Percentiles rank a stretch among this genome's conserved stretches.
Evolutionary conservation across 1,284 basidiomycete genomes (phyloP).

Genomic region (Thelephora terrestris): DNA sequence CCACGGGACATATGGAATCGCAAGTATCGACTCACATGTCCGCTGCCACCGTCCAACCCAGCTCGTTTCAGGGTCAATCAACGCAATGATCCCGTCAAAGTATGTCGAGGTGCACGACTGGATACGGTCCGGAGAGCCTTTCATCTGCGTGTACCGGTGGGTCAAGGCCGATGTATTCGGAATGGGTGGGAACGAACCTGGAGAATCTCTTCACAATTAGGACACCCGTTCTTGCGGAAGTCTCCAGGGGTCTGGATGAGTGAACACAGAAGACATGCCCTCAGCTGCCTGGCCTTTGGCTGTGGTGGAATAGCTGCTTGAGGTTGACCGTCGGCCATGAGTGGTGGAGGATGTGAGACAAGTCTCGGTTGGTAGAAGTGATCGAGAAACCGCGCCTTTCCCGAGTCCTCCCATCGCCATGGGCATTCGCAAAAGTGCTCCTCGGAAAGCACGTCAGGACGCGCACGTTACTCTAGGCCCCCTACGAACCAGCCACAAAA

Average conservation of each 20-base stretch:
- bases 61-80: constrained; percentile 81
- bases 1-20: not conserved
- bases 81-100: constrained; percentile 89
- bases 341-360: too few relatives aligned
- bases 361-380: too few relatives aligned
- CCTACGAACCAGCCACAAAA: not conserved
- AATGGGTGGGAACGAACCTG: constrained; percentile 43
- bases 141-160: constrained; percentile 52
- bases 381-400: too few relatives aligned
- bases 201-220: constrained; percentile 94
- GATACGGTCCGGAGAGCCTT: constrained; percentile 78
- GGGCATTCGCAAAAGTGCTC: too few relatives aligned
- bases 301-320: constrained; percentile 45
- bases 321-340: constrained; percentile 7
- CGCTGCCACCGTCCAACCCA: constrained; percentile 96
- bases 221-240: constrained; percentile 83
- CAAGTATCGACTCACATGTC: constrained; percentile 49
- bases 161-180: not conserved
- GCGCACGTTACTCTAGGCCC: too few relatives aligned
- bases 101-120: constrained; percentile 85
- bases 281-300: constrained; percentile 61
- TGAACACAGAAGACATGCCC: constrained; percentile 90
- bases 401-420: too few relatives aligned
- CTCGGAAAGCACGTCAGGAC: too few relatives aligned
- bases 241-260: constrained; percentile 80